These are phyloP conservation scores for Starmerella sp. DNA, from an alignment of 805 yeast genomes.

Conservation along the genomic window DNA sequence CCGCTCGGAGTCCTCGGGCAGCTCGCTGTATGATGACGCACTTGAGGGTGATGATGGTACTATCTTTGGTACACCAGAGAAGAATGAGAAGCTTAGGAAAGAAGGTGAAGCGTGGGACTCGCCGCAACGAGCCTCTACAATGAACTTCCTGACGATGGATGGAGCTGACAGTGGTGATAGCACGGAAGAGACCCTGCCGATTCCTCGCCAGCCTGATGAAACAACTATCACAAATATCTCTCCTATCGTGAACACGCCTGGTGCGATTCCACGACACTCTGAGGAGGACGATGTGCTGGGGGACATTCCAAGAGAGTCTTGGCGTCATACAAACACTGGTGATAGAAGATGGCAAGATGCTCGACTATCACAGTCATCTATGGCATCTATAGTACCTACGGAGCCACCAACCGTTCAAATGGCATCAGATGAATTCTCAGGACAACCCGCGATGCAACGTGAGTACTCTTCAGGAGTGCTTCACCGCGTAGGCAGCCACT, in stretches of 20 bases:
- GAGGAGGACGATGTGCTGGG: conserved; percentile 23
- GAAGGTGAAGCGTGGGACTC: conserved; percentile 25
- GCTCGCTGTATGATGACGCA: conserved; percentile 15
- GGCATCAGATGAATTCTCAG: conserved; percentile 36
- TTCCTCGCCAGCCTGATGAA: conserved; percentile 5
- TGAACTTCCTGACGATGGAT: conserved; percentile 31
- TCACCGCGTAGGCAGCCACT: conserved; percentile 27
- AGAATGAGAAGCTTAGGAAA: conserved; percentile 18
- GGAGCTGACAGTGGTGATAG: conserved; percentile 23
- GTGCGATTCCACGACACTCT: conserved; percentile 8
- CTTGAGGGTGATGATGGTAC: conserved; percentile 20
- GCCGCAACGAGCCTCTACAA: conserved; percentile 30
- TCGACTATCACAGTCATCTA: conserved; percentile 50
- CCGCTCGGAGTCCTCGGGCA: conserved; percentile 12
- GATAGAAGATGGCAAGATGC: conserved; percentile 39
- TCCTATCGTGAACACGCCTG: background rate
- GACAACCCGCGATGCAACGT: conserved; percentile 19
- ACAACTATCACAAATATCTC: background rate
- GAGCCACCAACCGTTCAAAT: conserved; percentile 69
- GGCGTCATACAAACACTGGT: conserved; percentile 41
- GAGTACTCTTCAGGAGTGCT: conserved; percentile 29
- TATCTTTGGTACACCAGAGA: conserved; percentile 18
- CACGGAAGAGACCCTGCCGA: conserved; percentile 3
- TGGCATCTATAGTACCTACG: conserved; percentile 69
- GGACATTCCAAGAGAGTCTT: conserved; percentile 40